Evolutionary conservation across 306 rosid species (phyloP), one percentile per base, ranked within the genome.

Genomic region (Fragaria vesca): DNA sequence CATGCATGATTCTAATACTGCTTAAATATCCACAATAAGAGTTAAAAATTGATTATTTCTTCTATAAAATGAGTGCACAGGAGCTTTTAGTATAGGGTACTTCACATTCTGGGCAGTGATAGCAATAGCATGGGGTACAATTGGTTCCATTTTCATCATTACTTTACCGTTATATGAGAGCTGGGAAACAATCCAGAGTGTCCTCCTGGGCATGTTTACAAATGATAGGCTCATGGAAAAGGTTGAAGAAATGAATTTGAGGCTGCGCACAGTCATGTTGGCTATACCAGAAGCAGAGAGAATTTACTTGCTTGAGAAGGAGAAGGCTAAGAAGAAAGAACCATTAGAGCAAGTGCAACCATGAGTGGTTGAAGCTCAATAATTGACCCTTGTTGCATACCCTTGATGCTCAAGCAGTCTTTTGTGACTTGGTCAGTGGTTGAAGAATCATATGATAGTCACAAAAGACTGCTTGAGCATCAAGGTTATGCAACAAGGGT

Each of bases 41-140:
- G 6, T 32, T 24, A 28, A 62, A 62, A 62, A 28, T 15, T 28
- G 6, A 36, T 48, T 21, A 73, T 43, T 30, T 48, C 45, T 13
- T 48, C 45, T 13, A 43, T 17, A 48, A 66, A 68, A 43, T 74
- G 62, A 15, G 47, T 82, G 81, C 90, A 91, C 90, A 91, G 96
- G 98, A 21, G 91, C 75, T 76, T 94, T 90, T 73, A 85, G 85
- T 77, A 13, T 78, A 76, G 90, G 94, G 20, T 94, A 91, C 85
- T 90, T 93, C 86, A 86, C 85, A 83, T 86, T 91, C 71, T 93
- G 96, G 98, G 93, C 97, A 21, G 89, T 91, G 80, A 85, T 94
- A 82, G 93, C 98, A 54, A 83, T 90, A 82, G 97, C 78, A n/a
- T 91, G 97, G 97, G 98, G 98, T 2, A 89, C 94, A 11, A 71